A percentile compares a stretch with the other conserved stretches of the same genome.
Evolutionary conservation across 192 early-diverging fungal genomes (phyloP).

Genomic region (Paraglomus brasilianum): DNA sequence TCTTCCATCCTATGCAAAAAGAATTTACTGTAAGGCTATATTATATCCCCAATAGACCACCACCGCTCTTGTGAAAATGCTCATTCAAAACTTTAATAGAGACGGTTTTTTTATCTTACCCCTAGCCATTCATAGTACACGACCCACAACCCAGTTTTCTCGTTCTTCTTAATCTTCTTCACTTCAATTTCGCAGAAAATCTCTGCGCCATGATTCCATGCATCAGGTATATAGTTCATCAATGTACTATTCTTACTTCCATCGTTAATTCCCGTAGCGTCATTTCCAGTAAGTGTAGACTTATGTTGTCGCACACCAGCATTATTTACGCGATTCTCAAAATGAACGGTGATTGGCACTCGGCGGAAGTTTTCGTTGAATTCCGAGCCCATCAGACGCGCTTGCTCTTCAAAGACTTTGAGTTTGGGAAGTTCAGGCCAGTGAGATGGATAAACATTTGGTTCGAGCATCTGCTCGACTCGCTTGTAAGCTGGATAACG

Average conservation of each 20-base stretch:
- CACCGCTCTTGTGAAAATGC: constrained; percentile 29
- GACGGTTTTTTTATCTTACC: constrained; percentile 10
- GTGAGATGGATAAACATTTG: constrained; percentile 39
- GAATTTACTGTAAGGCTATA: background rate
- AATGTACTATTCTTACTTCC: constrained; percentile 48
- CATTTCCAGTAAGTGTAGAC: constrained; percentile 45
- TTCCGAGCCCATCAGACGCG: constrained; percentile 32
- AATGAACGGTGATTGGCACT: constrained; percentile 41
- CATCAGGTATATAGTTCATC: constrained; percentile 50
- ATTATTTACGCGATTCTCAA: constrained; percentile 42
- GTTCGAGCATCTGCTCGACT: constrained; percentile 42
- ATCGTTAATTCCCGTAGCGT: constrained; percentile 46
- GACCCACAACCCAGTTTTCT: constrained; percentile 35
- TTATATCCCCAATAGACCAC: constrained; percentile 1
- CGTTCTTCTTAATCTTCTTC: constrained; percentile 36
- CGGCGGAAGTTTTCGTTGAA: constrained; percentile 40
- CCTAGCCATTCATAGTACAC: constrained; percentile 51
- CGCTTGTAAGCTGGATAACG: constrained; percentile 32
- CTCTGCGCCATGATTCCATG: constrained; percentile 51
- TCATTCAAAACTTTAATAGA: constrained; percentile 10
- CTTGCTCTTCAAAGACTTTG: constrained; percentile 40
- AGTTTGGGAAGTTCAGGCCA: constrained; percentile 44
- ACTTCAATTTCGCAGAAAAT: constrained; percentile 43
- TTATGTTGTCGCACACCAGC: constrained; percentile 42
- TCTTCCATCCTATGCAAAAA: background rate